Base-by-base conservation (phyloP, 2,329 filamentous ascomycete species). In the Penicillium sp. region DNA sequence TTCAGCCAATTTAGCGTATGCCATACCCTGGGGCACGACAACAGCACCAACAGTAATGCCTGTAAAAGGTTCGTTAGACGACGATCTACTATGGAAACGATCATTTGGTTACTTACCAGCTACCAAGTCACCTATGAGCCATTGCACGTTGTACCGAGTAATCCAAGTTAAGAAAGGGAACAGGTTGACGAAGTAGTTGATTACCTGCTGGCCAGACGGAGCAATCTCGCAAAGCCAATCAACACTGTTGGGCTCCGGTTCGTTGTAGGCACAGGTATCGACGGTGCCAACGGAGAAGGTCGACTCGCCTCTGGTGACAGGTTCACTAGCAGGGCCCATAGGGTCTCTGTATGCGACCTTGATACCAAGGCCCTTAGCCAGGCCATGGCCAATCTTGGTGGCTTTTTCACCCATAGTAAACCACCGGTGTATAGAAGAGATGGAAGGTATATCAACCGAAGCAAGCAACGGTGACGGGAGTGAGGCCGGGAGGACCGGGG, bases 21-120 rank as follows among this genome's bases (percentile, higher is more conserved):
- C 93, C 93, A 98, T 97, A 61, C 91, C 89, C 73, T 98, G 93
- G 7, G 93, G 93, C n/a, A 98, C 90, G 26, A 97, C 92, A 24
- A 92, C 89, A 52, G 88, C 83, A 46, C 89, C 89, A 52, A 90
- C 86, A 3, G 88, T 90, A 59, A 90, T 81, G 78, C 85, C 84
- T 86, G 51, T 41, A 5, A 22, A 41, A 39, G 5, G 2, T 13
- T 41, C 21, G 39, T 41, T 10, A 41, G 39, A 41, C 11, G 11
- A 22, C 39, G 19, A 1, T 14, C 21, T 11, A 3, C 13, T 21
- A 22, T 22, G 9, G 14, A 6, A 22, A 10, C 2, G 10, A 22
- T 13, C 39, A 41, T 22, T 50, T 5, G 22, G 24, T 52, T 5
- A 59, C 84, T 70, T 71, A 90, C 90, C 93, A 57, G 95, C 93